A percentile compares a stretch with the other conserved stretches of the same genome.
Evolutionary conservation across 805 yeast genomes (phyloP).

Genomic region (Saccharomycopsis sp.): DNA sequence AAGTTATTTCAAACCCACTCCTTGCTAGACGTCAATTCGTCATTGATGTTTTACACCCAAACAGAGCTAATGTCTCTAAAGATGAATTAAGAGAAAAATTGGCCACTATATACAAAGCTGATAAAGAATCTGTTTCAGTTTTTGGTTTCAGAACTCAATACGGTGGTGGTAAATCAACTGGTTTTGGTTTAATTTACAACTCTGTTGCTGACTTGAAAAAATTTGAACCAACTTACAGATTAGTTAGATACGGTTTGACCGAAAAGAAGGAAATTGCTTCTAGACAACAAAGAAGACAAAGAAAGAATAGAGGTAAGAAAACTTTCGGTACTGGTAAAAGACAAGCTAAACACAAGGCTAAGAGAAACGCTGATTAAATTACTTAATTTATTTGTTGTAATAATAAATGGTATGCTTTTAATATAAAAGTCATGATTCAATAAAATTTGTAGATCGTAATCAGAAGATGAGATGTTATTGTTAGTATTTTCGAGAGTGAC

Average conservation of each 20-base stretch:
- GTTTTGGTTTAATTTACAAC: constrained; percentile 98
- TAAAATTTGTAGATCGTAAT: no score
- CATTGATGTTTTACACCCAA: constrained; percentile 99
- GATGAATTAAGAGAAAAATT: constrained; percentile 96
- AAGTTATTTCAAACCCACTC: constrained; percentile 97
- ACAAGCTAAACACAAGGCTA: constrained; percentile 88
- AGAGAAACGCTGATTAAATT: constrained; percentile 75
- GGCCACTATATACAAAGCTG: constrained; percentile 84
- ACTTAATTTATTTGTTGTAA: constrained; percentile 1
- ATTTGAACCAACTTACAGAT: constrained; percentile 99
- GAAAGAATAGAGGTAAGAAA: constrained; percentile 99
- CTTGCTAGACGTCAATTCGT: constrained; percentile 99
- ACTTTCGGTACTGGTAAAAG: constrained; percentile 96
- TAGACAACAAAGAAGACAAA: constrained; percentile 99
- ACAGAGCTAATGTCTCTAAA: constrained; percentile 98
- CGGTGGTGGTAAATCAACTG: constrained; percentile 99
- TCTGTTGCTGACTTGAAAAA: constrained; percentile 95
- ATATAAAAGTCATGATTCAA: not conserved
- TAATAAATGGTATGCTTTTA: no score
- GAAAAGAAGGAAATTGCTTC: constrained; percentile 93
- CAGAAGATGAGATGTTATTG: no score
- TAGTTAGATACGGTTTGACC: constrained; percentile 98
- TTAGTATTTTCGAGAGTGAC: not conserved
- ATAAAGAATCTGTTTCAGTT: constrained; percentile 91
- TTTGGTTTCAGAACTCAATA: constrained; percentile 99